Conservation (phyloP, 2,329 filamentous ascomycete species). For the Talaromyces sp. region DNA sequence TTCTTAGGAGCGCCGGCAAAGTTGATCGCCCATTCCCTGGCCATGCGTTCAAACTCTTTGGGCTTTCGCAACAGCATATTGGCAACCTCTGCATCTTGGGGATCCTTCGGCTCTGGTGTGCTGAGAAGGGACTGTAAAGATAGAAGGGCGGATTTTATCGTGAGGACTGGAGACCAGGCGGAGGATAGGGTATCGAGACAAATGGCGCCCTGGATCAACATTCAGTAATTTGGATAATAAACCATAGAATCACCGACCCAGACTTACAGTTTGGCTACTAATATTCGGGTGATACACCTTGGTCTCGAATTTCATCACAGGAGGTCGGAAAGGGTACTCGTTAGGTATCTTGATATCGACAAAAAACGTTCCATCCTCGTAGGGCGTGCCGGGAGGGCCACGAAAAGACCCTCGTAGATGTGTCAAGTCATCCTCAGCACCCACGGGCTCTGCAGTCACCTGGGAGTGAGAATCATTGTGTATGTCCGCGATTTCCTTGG, state of each 20-base stretch:
- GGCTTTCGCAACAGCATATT: constrained; percentile 79
- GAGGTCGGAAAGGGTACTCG: constrained; percentile 90
- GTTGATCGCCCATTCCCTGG: constrained; percentile 83
- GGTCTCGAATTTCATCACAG: constrained; percentile 84
- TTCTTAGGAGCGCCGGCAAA: constrained; percentile 69
- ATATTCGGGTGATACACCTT: constrained; percentile 98
- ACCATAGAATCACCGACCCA: background rate
- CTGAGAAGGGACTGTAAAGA: constrained; percentile 90
- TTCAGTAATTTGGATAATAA: constrained; percentile 9
- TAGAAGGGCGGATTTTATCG: constrained; percentile 90
- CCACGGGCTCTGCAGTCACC: constrained; percentile 63
- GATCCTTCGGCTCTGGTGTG: constrained; percentile 90
- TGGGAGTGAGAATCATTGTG: constrained; percentile 66
- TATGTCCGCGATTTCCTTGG: constrained; percentile 46
- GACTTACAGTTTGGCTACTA: constrained; percentile 79
- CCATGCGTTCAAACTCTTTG: constrained; percentile 71
- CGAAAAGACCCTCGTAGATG: constrained; percentile 78
- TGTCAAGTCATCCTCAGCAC: constrained; percentile 63
- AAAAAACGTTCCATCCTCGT: constrained; percentile 75
- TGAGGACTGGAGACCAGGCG: constrained; percentile 93
- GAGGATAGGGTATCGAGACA: constrained; percentile 87
- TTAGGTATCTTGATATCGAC: constrained; percentile 84
- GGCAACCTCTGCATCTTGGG: constrained; percentile 93
- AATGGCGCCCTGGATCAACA: constrained; percentile 69
- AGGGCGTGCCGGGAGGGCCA: constrained; percentile 88